Evolutionary conservation across 257 asterid species (phyloP).

Genomic region (Paulownia fortunei): DNA sequence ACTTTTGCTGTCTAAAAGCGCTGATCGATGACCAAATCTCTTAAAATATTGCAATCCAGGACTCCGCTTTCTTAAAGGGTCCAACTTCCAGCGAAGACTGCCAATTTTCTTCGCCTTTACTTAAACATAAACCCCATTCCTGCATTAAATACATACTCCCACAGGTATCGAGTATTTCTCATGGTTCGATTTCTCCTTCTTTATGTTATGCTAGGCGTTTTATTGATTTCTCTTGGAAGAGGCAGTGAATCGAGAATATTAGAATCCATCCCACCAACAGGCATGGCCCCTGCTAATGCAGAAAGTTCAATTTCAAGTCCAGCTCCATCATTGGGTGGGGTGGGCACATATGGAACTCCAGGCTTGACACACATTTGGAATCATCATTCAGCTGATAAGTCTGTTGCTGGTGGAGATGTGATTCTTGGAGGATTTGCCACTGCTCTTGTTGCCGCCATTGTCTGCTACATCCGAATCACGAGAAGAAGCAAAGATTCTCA

Average conservation of each 20-base stretch:
- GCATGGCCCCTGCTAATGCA: background rate
- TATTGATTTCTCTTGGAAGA: background rate
- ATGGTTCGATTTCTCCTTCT: background rate
- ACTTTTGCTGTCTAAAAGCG: background rate
- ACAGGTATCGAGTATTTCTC: background rate
- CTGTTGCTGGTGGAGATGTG: constrained; percentile 41
- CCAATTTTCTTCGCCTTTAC: background rate
- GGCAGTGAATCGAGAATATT: background rate
- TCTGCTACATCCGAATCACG: constrained; percentile 49
- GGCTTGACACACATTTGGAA: background rate
- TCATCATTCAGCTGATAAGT: constrained; percentile 9
- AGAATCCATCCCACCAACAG: background rate
- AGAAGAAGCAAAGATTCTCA: constrained; percentile 16
- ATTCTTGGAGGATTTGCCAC: constrained; percentile 49
- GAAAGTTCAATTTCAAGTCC: background rate
- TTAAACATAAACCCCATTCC: background rate
- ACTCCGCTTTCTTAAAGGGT: background rate
- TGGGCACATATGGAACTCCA: background rate
- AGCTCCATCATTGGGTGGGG: background rate
- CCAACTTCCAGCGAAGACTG: background rate
- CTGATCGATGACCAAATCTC: background rate
- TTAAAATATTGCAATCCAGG: background rate
- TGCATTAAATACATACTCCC: background rate
- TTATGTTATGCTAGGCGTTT: background rate
- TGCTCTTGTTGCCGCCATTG: constrained; percentile 38